Evolutionary conservation across 495 filamentous ascomycete species (phyloP).

Genomic region (Talaromyces adpressus): DNA sequence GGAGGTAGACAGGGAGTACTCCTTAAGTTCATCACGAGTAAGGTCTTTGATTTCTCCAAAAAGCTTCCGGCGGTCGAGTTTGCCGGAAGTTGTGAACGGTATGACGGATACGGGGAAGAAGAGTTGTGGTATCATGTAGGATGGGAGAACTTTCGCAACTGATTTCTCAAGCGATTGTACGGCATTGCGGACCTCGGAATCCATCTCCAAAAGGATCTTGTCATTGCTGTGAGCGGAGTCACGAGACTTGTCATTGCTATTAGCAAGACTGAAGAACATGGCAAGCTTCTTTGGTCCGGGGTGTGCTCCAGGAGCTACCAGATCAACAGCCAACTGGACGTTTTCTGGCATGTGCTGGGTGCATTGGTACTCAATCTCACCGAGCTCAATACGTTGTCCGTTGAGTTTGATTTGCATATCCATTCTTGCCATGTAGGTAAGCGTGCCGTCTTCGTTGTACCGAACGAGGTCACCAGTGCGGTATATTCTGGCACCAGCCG

Average conservation of each 20-base stretch:
- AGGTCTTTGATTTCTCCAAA: conserved; percentile 30
- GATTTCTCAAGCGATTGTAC: conserved; percentile 28
- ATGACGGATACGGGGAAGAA: conserved; percentile 52
- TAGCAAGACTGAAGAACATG: conserved; percentile 32
- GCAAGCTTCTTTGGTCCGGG: conserved; percentile 32
- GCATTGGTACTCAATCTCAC: conserved; percentile 57
- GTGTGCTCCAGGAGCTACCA: conserved; percentile 29
- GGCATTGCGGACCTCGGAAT: conserved; percentile 19
- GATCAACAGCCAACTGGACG: conserved; percentile 35
- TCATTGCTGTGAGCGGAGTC: neutral
- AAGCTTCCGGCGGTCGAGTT: conserved; percentile 56
- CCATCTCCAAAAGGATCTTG: conserved; percentile 27
- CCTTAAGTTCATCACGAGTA: conserved; percentile 30
- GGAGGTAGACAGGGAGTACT: conserved; percentile 30
- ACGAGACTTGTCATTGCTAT: conserved; percentile 15
- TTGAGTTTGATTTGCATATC: conserved; percentile 62
- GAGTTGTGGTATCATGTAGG: conserved; percentile 56
- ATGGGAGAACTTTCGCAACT: conserved; percentile 30
- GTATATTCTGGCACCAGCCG: conserved; percentile 31
- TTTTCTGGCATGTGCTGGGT: conserved; percentile 21
- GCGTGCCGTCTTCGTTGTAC: conserved; percentile 45
- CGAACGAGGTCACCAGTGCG: conserved; percentile 45
- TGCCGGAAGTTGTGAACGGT: conserved; percentile 50
- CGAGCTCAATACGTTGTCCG: conserved; percentile 59
- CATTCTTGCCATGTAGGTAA: conserved; percentile 49